Percentiles rank a stretch among this genome's conserved stretches.
Conservation (phyloP, 2,329 filamentous ascomycete genomes). For the Aspergillus sp. region DNA sequence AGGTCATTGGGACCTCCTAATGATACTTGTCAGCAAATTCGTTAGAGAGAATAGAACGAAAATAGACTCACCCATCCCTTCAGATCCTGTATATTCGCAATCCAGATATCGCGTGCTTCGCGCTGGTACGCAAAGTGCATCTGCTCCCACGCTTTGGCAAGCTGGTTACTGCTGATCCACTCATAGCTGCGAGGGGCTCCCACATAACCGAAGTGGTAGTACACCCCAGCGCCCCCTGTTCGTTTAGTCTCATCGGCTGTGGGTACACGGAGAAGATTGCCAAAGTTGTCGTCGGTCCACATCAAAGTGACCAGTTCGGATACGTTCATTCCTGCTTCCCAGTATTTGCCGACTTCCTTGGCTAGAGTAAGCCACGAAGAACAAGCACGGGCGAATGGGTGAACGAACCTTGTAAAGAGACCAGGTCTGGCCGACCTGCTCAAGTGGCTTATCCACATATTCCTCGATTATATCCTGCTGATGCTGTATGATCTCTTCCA, state of each 20-base stretch:
- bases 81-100: background rate
- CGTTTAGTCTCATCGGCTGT: constrained; percentile 63
- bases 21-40: no score
- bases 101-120: constrained; percentile 52
- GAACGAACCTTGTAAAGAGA: background rate
- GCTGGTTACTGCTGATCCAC: constrained; percentile 69
- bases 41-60: no score
- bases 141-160: constrained; percentile 69
- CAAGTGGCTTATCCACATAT: no score
- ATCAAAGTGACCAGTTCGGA: constrained; percentile 70
- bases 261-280: constrained; percentile 67
- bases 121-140: constrained; percentile 66
- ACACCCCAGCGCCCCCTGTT: constrained; percentile 58
- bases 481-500: background rate
- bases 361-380: background rate
- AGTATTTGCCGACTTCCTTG: constrained; percentile 62
- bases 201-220: constrained; percentile 66
- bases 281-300: constrained; percentile 74
- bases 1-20: background rate
- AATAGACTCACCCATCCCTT: background rate
- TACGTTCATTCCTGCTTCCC: constrained; percentile 44
- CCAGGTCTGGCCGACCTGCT: background rate
- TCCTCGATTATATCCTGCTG: background rate
- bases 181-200: constrained; percentile 64
- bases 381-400: background rate